Conservation (phyloP, 768 basidiomycete species). For the Dentipellis fragilis region DNA sequence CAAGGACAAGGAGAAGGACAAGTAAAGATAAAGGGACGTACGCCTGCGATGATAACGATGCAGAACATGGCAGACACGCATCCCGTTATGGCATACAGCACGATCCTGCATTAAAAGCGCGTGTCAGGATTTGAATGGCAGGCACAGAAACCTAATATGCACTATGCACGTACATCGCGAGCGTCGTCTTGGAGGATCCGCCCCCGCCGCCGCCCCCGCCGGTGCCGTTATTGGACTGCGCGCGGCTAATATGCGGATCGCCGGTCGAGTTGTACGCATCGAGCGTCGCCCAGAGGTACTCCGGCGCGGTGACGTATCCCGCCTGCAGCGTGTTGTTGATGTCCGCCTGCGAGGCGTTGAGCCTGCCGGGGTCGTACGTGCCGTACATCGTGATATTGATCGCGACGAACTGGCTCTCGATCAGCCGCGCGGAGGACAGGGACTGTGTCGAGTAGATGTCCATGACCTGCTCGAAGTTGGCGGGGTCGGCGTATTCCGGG, state of each 20-base stretch:
- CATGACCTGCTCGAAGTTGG: slow-evolving; percentile 59
- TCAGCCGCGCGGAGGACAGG: slow-evolving; percentile 44
- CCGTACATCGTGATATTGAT: slow-evolving; percentile 41
- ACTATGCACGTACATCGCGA: slow-evolving; percentile 58
- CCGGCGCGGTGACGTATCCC: slow-evolving; percentile 35
- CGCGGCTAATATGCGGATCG: slow-evolving; percentile 15
- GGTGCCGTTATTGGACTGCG: slow-evolving; percentile 15
- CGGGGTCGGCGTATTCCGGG: slow-evolving; percentile 52
- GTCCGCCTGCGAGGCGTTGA: slow-evolving; percentile 41
- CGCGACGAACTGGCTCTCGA: slow-evolving; percentile 46
- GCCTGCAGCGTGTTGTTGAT: slow-evolving; percentile 35
- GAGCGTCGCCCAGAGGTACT: slow-evolving; percentile 66
- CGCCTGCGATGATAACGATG: slow-evolving; percentile 77
- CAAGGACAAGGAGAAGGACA: too few relatives aligned
- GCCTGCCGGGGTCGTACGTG: slow-evolving; percentile 47
- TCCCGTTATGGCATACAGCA: slow-evolving; percentile 82
- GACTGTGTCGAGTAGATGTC: slow-evolving; percentile 71
- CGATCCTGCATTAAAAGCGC: slow-evolving; percentile 40
- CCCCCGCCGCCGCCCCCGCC: background rate
- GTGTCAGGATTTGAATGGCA: background rate
- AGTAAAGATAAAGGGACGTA: slow-evolving; percentile 27
- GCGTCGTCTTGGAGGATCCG: slow-evolving; percentile 16
- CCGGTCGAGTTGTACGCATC: slow-evolving; percentile 53
- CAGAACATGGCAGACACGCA: slow-evolving; percentile 81
- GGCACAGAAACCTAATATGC: background rate